Evolutionary conservation across 1,284 basidiomycete species (phyloP).

Genomic region (Ustilago hordei): DNA sequence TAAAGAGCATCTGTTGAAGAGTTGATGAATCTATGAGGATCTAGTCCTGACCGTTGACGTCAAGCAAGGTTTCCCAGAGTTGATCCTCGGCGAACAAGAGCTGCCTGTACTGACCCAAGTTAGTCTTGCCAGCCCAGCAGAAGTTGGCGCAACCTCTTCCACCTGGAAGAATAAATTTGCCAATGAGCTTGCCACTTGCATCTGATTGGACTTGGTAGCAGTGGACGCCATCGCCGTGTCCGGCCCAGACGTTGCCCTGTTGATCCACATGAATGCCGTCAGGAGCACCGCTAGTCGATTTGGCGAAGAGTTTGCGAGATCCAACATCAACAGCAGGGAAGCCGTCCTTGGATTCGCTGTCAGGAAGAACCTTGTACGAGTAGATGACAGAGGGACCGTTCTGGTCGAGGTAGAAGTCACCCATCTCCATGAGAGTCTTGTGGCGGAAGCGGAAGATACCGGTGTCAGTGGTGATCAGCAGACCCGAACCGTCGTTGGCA

Average conservation of each 20-base stretch:
- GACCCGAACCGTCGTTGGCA: conserved; percentile 34
- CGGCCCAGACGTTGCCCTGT: conserved; percentile 51
- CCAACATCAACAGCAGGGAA: conserved; percentile 27
- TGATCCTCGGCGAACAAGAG: conserved; percentile 55
- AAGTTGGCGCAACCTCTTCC: conserved; percentile 54
- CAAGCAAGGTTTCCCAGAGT: conserved; percentile 48
- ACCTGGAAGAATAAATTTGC: conserved; percentile 48
- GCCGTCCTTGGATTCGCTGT: conserved; percentile 23
- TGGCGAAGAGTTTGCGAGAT: conserved; percentile 30
- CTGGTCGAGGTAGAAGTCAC: conserved; percentile 44
- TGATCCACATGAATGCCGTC: conserved; percentile 51
- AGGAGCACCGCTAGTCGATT: conserved; percentile 39
- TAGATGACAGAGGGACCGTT: conserved; percentile 34
- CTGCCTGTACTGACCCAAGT: conserved; percentile 27
- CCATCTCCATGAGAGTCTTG: conserved; percentile 36
- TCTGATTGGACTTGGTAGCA: conserved; percentile 40
- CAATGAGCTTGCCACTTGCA: conserved; percentile 45
- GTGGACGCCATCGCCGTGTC: conserved; percentile 51
- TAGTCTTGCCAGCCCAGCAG: conserved; percentile 49
- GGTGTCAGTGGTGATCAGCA: conserved; percentile 49
- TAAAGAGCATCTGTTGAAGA: not conserved
- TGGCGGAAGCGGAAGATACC: conserved; percentile 41
- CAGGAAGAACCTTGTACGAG: conserved; percentile 37
- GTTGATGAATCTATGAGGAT: not conserved
- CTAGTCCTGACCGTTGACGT: conserved; percentile 44